Evolutionary conservation across 1,139 yeast genomes (phyloP), one percentile per base, ranked within the genome.

Genomic region (Taphrina deformans): DNA sequence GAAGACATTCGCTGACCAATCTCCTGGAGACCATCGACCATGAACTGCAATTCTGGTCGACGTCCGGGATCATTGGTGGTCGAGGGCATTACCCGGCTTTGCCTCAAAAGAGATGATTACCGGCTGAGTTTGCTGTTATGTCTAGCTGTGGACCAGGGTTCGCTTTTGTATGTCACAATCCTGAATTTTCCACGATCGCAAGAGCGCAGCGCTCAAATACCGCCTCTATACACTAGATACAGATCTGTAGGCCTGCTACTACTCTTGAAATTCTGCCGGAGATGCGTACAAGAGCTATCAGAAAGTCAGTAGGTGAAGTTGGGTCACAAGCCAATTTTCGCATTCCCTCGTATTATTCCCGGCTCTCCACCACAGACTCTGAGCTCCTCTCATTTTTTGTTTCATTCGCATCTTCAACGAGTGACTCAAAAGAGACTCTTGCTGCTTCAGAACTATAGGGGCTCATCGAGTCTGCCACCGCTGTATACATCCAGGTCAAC

Each of bases 1-100:
- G 65, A 61, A 5, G 65, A 38, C 53, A 61, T 48, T 44, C 48
- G 35, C 46, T 61, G 65, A 9, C 65, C 60, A 29, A 61, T 44
- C 27, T 53, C 53, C 24, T 55, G 44, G 33, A 59, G 24, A 7
- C 63, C 63, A 38, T 59, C 63, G 21, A 59, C 63, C 50, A 59
- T 41, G 12, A 46, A 51, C 41, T 59, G 63, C 29, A 59, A 21
- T 33, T 59, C 63, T 27, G 38, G 52, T 21, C 52, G 38, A 14
- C 41, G 40, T n/a, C 48, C 52, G 4, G 44, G 10, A 6, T 16
- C 50, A 12, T 23, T 23, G 48, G 27, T 21, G 48, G 48, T 44
- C 48, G 48, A 44, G 2, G 48, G 48, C 48, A 44, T 44, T 21
- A 5, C 27, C 27, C 48, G n/a, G 27, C 26, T n/a, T n/a, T n/a